phyloP scores from a whole-genome alignment of 2,329 filamentous ascomycete genomes.

The Westerdykella aurantiaca region DNA sequence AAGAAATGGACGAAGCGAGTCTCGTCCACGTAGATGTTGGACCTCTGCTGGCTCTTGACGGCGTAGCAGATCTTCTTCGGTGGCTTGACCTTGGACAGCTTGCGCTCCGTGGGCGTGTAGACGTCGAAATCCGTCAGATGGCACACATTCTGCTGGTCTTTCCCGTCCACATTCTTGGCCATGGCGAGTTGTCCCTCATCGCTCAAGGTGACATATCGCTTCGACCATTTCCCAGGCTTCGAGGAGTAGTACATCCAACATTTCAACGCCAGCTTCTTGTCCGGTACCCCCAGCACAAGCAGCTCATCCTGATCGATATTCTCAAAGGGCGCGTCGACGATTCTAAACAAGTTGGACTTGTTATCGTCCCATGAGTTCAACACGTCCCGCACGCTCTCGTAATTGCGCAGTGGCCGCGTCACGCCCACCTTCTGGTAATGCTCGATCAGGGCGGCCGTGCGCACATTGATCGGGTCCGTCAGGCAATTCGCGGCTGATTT shows the following conservation, averaged over 20 bases:
- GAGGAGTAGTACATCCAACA: conserved; percentile 76
- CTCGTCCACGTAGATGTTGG: conserved; percentile 71
- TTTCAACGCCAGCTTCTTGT: conserved; percentile 60
- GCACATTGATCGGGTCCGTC: conserved; percentile 57
- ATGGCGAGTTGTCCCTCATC: conserved; percentile 64
- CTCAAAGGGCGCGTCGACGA: conserved; percentile 55
- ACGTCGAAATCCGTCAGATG: conserved; percentile 91
- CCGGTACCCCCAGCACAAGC: conserved; percentile 58
- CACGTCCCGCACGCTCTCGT: conserved; percentile 79
- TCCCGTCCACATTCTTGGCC: conserved; percentile 64
- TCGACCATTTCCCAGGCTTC: conserved; percentile 79
- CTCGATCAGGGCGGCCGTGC: conserved; percentile 68
- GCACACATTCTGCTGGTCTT: conserved; percentile 66
- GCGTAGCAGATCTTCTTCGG: conserved; percentile 83
- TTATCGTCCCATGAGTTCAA: conserved; percentile 92
- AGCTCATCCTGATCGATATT: conserved; percentile 55
- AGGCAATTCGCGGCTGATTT: conserved; percentile 59
- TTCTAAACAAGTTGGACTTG: conserved; percentile 65
- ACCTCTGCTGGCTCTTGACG: conserved; percentile 88
- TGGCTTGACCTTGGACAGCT: conserved; percentile 67
- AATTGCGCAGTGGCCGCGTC: conserved; percentile 74
- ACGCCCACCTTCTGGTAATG: conserved; percentile 69
- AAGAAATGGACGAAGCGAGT: conserved; percentile 93
- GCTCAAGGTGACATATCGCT: conserved; percentile 70
- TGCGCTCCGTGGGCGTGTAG: conserved; percentile 67